Base-by-base conservation (phyloP, 306 rosid species). In the Rosa chinensis region DNA sequence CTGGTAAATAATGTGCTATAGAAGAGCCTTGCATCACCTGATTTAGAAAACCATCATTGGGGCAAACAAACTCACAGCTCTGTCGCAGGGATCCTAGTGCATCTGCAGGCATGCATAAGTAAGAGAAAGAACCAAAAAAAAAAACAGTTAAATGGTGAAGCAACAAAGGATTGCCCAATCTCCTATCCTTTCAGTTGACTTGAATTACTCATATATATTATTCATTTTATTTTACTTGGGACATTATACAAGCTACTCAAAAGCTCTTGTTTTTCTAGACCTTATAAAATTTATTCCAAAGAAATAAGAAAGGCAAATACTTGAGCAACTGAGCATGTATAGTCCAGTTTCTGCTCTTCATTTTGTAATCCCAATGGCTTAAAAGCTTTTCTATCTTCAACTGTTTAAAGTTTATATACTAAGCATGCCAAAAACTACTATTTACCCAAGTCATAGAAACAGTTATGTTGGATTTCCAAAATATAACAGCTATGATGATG, bases 11-110 rank as follows among this genome's bases (percentile, higher is more conserved):
- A 81, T 21, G 56, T 64, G 53, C 28, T 76, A 50, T 43, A 73
- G 66, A 8, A 82, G 69, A 52, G 72, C 73, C 75, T 74, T 42
- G 82, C 59, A 76, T 77, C 75, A 92, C 99, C 97, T 95, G 98
- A 74, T 91, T 95, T 70, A 91, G 80, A 87, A 95, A 95, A 48
- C 98, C 99, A 77, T 95, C 99, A 84, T 95, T 95, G 70, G 99
- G 99, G 82, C 97, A 93, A 82, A 95, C 99, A 84, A 71, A 82
- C 78, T 87, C 94, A 75, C 92, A 90, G 87, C 94, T 89, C 77
- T 91, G 85, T 82, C 83, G 84, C 78, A 95, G 80, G 43, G 98
- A 95, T 77, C 74, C 91, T 83, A 95, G 90, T 49, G 99, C 98
- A 86, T 90, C 99, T 94, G 89, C 81, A 83, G 77, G 73, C 49